Base-by-base conservation (phyloP, 2,329 filamentous ascomycete genomes). In the Dactylellina sp. region DNA sequence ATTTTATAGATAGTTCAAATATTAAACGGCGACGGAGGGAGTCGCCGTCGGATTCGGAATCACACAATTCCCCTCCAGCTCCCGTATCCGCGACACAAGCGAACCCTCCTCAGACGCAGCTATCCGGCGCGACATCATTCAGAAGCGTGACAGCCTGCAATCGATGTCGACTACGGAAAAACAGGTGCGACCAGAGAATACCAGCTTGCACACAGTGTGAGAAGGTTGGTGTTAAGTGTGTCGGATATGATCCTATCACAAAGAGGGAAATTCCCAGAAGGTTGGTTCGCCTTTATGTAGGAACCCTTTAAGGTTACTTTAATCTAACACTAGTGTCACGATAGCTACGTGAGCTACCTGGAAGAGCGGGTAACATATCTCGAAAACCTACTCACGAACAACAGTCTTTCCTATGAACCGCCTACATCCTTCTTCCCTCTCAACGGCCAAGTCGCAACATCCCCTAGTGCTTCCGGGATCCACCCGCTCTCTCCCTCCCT, bases 111-210 rank as follows among this genome's bases (percentile, higher is more conserved):
- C 56, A 59, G 35, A 44, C 64, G 14, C 71, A 68, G 65, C 46
- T 72, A 25, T 72, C 76, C 24, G 77, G 76, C 22, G 75, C 77
- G 57, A 78, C 77, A 32, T 76, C 77, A 77, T 94, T 94, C 79
- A 89, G 91, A 78, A 94, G 93, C 81, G 94, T 98, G 76, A 96
- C 91, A 81, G 94, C 94, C 65, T 98, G 94, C 82, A 97, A 97
- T 83, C 88, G 93, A 42, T 98, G 94, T 81, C 88, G 94, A 49
- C 83, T 96, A 80, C 88, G 94, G 79, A 98, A 98, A 84, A 98
- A 97, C 80, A 87, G 93, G 60, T 98, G 94, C 82, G 94, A 98
- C 82, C 94, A 97, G 85, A 89, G 90, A 76, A 85, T 98, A 75
- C 94, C 94, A 7, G 92, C 91, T 78, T 98, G 94, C 81, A 89